These are phyloP conservation scores for Penicillium aurantiogriseum DNA, from an alignment of 2,329 filamentous ascomycete genomes.

Conservation along the genomic window DNA sequence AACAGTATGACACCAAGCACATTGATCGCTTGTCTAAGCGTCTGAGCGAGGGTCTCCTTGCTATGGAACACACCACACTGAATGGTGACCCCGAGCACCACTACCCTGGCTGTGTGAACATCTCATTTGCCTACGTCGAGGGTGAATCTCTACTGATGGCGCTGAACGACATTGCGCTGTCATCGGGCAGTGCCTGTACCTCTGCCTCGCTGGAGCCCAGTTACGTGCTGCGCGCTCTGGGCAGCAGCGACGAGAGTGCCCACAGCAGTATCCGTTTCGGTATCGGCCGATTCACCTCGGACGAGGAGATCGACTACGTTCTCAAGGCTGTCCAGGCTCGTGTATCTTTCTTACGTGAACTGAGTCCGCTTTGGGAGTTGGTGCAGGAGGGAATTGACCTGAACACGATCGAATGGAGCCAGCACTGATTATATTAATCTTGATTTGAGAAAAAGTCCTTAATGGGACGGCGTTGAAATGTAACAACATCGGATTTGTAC, in stretches of 20 bases:
- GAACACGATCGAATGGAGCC: conserved; percentile 96
- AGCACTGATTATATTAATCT: conserved; percentile 65
- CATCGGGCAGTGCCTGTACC: conserved; percentile 94
- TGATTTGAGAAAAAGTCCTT: conserved; percentile 16
- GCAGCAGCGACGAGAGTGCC: conserved; percentile 94
- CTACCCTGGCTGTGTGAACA: conserved; percentile 96
- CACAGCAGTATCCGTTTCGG: conserved; percentile 98
- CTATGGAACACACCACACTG: conserved; percentile 87
- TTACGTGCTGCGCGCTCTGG: conserved; percentile 90
- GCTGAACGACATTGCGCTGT: conserved; percentile 94
- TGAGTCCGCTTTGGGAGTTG: conserved; percentile 95
- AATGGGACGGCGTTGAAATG: conserved; percentile 21
- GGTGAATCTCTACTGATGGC: conserved; percentile 98
- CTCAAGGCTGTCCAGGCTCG: conserved; percentile 88
- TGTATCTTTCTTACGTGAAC: conserved; percentile 87
- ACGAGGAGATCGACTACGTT: conserved; percentile 94
- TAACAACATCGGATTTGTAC: conserved; percentile 26
- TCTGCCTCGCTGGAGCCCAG: conserved; percentile 95
- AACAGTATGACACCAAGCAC: conserved; percentile 85
- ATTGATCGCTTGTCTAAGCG: conserved; percentile 80
- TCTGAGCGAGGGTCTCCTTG: conserved; percentile 75
- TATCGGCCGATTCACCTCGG: conserved; percentile 94
- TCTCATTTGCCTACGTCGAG: conserved; percentile 97
- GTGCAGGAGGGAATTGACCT: conserved; percentile 96
- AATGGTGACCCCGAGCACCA: conserved; percentile 82